phyloP scores from a whole-genome alignment of 1,284 basidiomycete genomes.

The Meira miltonrushii region DNA sequence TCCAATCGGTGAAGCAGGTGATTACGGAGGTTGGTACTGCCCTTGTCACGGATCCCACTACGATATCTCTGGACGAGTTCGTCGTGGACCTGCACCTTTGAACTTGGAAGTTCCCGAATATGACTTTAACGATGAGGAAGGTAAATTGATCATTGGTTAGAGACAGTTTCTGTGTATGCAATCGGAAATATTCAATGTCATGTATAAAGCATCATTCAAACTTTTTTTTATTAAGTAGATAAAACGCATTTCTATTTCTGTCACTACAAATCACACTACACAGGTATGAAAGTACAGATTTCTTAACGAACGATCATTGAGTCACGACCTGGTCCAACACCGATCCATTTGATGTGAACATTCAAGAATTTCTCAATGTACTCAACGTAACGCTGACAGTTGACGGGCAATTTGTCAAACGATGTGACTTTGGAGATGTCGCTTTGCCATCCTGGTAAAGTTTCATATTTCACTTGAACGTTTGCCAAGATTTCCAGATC shows the following conservation, averaged over 20 bases:
- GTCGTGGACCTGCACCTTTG: conserved; percentile 74
- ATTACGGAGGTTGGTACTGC: conserved; percentile 67
- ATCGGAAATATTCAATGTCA: background rate
- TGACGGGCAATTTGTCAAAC: conserved; percentile 77
- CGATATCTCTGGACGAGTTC: conserved; percentile 89
- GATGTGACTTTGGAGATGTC: conserved; percentile 66
- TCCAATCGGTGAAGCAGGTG: conserved; percentile 89
- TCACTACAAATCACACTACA: no score
- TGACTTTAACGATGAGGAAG: conserved; percentile 53
- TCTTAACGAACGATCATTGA: conserved; percentile 62
- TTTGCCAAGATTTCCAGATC: conserved; percentile 74
- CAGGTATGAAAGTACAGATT: background rate
- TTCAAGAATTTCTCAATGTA: conserved; percentile 78
- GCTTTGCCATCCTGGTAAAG: conserved; percentile 84
- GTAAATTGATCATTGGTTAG: conserved; percentile 80
- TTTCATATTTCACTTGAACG: conserved; percentile 83
- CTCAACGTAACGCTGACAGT: conserved; percentile 78
- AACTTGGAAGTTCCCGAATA: conserved; percentile 64
- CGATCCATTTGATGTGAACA: conserved; percentile 85
- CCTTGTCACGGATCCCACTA: conserved; percentile 96
- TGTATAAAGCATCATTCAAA: background rate
- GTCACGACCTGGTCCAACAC: conserved; percentile 76
- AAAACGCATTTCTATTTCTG: background rate
- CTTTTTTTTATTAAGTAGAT: background rate
- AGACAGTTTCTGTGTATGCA: background rate